Evolutionary conservation across 148 eudicot species (phyloP).

Genomic region (Salicornia ramosissima): DNA sequence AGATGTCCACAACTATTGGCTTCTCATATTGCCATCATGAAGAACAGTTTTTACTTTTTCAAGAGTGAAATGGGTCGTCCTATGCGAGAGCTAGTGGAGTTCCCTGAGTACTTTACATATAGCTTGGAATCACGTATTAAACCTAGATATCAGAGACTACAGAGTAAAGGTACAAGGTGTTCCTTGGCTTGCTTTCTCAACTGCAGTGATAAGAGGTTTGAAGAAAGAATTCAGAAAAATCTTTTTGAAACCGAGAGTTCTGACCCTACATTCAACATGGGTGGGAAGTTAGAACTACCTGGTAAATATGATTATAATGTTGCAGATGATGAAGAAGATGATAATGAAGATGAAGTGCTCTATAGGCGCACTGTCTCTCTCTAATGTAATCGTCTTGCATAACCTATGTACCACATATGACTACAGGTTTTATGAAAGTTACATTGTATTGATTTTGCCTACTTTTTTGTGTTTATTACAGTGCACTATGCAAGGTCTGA

Average conservation of each 20-base stretch:
- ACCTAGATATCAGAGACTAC: conserved; percentile 66
- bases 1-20: conserved; percentile 85
- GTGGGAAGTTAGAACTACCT: conserved; percentile 81
- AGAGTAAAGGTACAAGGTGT: conserved; percentile 63
- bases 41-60: conserved; percentile 86
- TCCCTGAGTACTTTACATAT: conserved; percentile 91
- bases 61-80: conserved; percentile 93
- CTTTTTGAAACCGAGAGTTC: conserved; percentile 52
- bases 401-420: conserved; percentile 18
- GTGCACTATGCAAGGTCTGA: neutral
- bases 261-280: conserved; percentile 77
- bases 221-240: conserved; percentile 66
- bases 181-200: conserved; percentile 82
- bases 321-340: conserved; percentile 69
- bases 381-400: conserved; percentile 28
- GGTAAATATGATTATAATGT: conserved; percentile 37
- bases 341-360: conserved; percentile 90
- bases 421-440: conserved; percentile 11
- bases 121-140: conserved; percentile 88
- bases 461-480: neutral
- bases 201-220: conserved; percentile 88
- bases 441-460: neutral
- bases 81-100: conserved; percentile 76
- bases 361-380: conserved; percentile 84
- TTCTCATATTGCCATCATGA: conserved; percentile 64